Evolutionary conservation across 2,329 filamentous ascomycete species (phyloP), one percentile per base, ranked within the genome.

Genomic region (Colletotrichum chlorophyti): DNA sequence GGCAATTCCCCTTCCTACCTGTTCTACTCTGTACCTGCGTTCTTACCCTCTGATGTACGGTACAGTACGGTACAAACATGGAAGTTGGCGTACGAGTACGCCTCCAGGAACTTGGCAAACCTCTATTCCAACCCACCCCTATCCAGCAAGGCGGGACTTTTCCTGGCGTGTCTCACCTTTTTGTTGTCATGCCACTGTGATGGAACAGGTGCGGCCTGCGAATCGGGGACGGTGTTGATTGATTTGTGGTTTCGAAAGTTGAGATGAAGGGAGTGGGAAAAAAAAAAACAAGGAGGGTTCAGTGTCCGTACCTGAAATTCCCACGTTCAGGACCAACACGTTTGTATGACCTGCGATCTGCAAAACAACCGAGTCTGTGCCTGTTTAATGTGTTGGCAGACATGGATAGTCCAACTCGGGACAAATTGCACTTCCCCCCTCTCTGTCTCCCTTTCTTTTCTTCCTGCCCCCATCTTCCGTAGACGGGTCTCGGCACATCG

Each of bases 161-260:
- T n/a, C n/a, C n/a, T 54, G 55, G 55, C 55, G 50, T 49, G 55
- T 59, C 55, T 59, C 55, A 59, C 31, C n/a, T n/a, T n/a, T n/a
- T n/a, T n/a, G n/a, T 32, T 42, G 29, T n/a, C 53, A 31, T 58
- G 49, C 27, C 35, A n/a, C n/a, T 41, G 26, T 24, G 26, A 17
- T 45, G 32, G 31, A n/a, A n/a, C 26, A 42, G 31, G 47, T 29
- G 46, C 31, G 26, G 52, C 45, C 35, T 31, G 21, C 12, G 26
- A 31, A 46, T 46, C 32, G 12, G 17, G 40, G 12, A 46, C n/a
- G 42, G 42, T n/a, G 42, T n/a, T n/a, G n/a, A n/a, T n/a, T n/a
- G n/a, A n/a, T n/a, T n/a, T 31, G 27, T 12, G 27, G 27, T 31
- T 31, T 31, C 7, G 27, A 31, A 24, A 23, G 50, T 45, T 34